Evolutionary conservation across 1,139 yeast species (phyloP).

Genomic region (Taphrina confusa): DNA sequence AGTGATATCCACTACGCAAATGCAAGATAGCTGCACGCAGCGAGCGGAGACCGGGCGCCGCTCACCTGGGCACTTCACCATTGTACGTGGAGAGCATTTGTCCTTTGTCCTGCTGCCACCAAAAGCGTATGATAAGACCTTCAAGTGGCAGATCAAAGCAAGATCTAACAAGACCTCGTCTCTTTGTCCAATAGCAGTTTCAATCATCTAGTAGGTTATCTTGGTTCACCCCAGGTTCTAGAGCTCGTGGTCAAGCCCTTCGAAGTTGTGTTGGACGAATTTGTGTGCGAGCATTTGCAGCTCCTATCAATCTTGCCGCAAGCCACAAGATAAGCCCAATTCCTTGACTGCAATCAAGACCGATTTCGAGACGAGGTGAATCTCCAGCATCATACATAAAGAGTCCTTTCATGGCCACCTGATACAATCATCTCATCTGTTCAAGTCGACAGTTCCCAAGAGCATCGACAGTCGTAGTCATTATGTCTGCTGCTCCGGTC

Average conservation of each 20-base stretch:
- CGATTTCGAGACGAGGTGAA: neutral
- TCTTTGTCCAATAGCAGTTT: neutral
- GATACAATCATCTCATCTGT: neutral
- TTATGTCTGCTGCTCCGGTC: slow-evolving; percentile 1
- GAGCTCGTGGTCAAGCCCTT: too few relatives aligned
- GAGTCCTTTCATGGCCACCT: neutral
- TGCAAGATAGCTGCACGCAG: too few relatives aligned
- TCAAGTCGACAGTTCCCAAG: too few relatives aligned
- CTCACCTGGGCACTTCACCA: too few relatives aligned
- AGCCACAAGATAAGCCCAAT: slow-evolving; percentile 13
- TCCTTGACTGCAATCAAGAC: neutral
- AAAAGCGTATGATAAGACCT: too few relatives aligned
- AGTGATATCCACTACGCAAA: too few relatives aligned
- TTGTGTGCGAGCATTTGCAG: neutral
- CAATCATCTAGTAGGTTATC: neutral
- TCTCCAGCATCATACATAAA: neutral
- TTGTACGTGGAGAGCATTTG: too few relatives aligned
- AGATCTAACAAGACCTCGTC: neutral
- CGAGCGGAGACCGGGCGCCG: too few relatives aligned
- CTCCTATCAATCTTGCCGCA: neutral
- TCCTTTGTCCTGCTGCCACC: too few relatives aligned
- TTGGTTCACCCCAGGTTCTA: neutral
- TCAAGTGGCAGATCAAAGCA: too few relatives aligned
- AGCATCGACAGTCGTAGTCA: too few relatives aligned
- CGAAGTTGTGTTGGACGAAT: neutral